A percentile compares a stretch with the other conserved stretches of the same genome.
Evolutionary conservation across 2,329 filamentous ascomycete species (phyloP).

Genomic region (Trichoderma brevicompactum): DNA sequence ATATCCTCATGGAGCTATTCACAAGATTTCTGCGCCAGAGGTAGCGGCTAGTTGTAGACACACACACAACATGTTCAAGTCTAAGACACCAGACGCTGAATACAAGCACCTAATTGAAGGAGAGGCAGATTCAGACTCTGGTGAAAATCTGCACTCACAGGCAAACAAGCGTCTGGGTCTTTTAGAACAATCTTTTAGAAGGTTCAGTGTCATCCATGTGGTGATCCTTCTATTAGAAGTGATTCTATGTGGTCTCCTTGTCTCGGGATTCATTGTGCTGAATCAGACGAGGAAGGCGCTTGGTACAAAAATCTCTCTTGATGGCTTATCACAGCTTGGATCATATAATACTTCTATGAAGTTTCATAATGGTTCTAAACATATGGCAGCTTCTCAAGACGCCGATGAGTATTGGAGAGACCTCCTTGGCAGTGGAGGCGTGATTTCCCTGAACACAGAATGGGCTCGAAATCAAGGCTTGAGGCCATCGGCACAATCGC

Average conservation of each 20-base stretch:
- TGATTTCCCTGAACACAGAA: constrained; percentile 28
- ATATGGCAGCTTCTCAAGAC: not conserved
- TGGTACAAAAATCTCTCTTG: not conserved
- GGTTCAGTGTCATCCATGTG: not conserved
- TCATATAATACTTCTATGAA: not conserved
- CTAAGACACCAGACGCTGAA: constrained; percentile 7
- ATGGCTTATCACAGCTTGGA: not conserved
- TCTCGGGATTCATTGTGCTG: not conserved
- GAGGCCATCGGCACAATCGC: constrained; percentile 27
- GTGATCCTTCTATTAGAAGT: constrained; percentile 10
- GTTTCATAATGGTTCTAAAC: not conserved
- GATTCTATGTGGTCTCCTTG: not conserved
- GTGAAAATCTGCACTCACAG: not conserved
- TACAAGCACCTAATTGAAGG: constrained; percentile 10
- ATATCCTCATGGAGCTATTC: not conserved
- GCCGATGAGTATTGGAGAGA: not conserved
- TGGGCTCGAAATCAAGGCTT: constrained; percentile 29
- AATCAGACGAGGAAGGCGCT: not conserved
- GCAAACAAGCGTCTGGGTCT: not conserved
- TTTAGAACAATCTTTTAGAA: not conserved
- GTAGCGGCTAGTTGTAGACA: too few species aligned
- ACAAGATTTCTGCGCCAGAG: too few species aligned
- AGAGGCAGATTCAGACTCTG: not conserved
- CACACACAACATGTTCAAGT: not conserved
- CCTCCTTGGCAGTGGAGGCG: constrained; percentile 27